These are phyloP conservation scores for Colletotrichum sp. DNA, from an alignment of 2,329 filamentous ascomycete genomes.

Conservation along the genomic window DNA sequence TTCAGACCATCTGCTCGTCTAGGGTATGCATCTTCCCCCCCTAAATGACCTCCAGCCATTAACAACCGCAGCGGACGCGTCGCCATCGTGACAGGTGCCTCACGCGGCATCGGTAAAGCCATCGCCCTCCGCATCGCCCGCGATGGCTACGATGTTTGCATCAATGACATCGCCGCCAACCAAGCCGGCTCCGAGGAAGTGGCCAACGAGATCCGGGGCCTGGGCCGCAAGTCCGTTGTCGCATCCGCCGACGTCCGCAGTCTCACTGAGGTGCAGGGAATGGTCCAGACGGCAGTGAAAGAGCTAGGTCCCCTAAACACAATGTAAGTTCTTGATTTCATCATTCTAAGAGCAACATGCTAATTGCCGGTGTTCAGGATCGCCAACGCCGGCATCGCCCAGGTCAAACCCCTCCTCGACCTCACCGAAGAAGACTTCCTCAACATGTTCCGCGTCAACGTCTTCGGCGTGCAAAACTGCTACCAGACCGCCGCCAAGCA, in stretches of 20 bases:
- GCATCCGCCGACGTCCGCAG: constrained; percentile 68
- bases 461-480: constrained; percentile 69
- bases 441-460: constrained; percentile 68
- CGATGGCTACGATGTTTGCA: constrained; percentile 70
- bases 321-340: constrained; percentile 26
- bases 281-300: constrained; percentile 57
- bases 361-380: constrained; percentile 36
- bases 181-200: constrained; percentile 55
- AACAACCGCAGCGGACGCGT: not conserved
- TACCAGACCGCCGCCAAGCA: constrained; percentile 68
- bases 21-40: not conserved
- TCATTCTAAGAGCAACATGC: constrained; percentile 38
- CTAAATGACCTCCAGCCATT: not conserved
- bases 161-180: constrained; percentile 66
- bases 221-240: constrained; percentile 58
- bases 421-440: constrained; percentile 61
- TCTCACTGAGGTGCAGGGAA: constrained; percentile 50
- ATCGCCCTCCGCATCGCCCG: constrained; percentile 67
- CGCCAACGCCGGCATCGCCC: constrained; percentile 67
- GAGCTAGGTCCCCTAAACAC: constrained; percentile 55
- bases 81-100: constrained; percentile 18
- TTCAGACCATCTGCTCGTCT: constrained; percentile 1
- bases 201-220: constrained; percentile 54
- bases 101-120: constrained; percentile 56
- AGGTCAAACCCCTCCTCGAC: constrained; percentile 61